Evolutionary conservation across 169 alveolate species (phyloP), one percentile per base, ranked within the genome.

Genomic region (Eimeria acervulina): DNA sequence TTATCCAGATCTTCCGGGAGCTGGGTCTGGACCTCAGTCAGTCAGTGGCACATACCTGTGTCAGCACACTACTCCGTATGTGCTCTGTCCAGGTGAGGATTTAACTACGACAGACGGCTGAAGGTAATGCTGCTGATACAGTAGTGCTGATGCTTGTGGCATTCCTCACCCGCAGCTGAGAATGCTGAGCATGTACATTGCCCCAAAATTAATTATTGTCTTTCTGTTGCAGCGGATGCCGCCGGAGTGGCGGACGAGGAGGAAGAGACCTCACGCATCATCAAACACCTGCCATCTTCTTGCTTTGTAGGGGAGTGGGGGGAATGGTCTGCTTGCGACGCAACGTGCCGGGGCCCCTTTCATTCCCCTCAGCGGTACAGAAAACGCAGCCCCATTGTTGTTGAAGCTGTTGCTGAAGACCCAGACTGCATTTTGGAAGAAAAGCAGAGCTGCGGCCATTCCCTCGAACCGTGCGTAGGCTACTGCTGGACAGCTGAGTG

Each of bases 1-100:
- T 23, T 84, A 84, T n/a, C 93, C 93, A 59, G 93, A 84, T 59
- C 93, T 84, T 1, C 93, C 93, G 21, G 93, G 93, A 52, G 80
- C 93, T 13, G 93, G 93, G 15, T 19, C 93, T 52, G 93, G 80
- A 10, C 78, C 40, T 12, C 70, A 84, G 59, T 51, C 93, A 68
- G 28, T 31, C 74, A 84, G 93, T 36, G 93, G 93, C 93, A 55
- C 93, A 0, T 59, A 84, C 36, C 78, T 84, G 33, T 84, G 93
- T 59, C 93, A 84, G 93, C 78, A 55, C 36, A 19, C 6, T 21
- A 84, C 93, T 36, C 93, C 93, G 0, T 84, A 55, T 40, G 93
- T 84, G 26, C 78, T 84, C 36, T 84, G 93, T 44, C 93, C 93
- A 51, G 74, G 93, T 59, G 17, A 31, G 93, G 7, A 33, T 1